phyloP scores from a whole-genome alignment of 345 rosid species.

The Eucalyptus guilfoylei region DNA sequence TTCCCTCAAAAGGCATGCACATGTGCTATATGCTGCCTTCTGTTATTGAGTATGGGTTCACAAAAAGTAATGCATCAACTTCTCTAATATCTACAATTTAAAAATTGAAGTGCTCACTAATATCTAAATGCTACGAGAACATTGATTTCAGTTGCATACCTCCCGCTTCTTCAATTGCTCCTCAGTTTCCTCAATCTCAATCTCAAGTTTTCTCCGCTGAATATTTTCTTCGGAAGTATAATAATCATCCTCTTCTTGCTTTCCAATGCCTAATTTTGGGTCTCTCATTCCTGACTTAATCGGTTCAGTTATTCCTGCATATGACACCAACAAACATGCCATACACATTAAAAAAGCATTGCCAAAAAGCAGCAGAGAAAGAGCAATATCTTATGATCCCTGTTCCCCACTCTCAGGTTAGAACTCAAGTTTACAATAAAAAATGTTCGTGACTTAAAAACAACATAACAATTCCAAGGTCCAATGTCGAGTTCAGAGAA shows the following conservation, averaged over 20 bases:
- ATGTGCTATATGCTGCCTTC: conserved; percentile 77
- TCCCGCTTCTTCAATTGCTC: conserved; percentile 87
- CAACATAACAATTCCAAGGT: background rate
- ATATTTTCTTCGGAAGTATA: conserved; percentile 94
- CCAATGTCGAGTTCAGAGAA: background rate
- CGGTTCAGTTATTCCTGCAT: conserved; percentile 67
- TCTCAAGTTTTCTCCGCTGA: conserved; percentile 79
- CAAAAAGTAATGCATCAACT: conserved; percentile 55
- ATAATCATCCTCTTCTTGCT: conserved; percentile 97
- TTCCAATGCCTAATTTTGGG: conserved; percentile 86
- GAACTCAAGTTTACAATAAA: background rate
- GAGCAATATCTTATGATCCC: background rate
- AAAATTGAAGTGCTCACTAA: background rate
- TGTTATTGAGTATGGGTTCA: conserved; percentile 44
- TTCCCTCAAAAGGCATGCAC: conserved; percentile 63
- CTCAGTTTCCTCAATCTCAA: conserved; percentile 88
- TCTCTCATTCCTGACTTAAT: conserved; percentile 93
- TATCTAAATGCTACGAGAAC: conserved; percentile 4
- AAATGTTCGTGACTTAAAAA: background rate
- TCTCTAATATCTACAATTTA: conserved; percentile 15
- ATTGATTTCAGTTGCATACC: conserved; percentile 36
- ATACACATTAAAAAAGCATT: background rate
- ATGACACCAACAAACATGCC: background rate
- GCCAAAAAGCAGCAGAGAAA: background rate
- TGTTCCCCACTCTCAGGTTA: background rate